Evolutionary conservation across 2,329 filamentous ascomycete genomes (phyloP), one percentile per base, ranked within the genome.

Genomic region (Zarea fungicola): DNA sequence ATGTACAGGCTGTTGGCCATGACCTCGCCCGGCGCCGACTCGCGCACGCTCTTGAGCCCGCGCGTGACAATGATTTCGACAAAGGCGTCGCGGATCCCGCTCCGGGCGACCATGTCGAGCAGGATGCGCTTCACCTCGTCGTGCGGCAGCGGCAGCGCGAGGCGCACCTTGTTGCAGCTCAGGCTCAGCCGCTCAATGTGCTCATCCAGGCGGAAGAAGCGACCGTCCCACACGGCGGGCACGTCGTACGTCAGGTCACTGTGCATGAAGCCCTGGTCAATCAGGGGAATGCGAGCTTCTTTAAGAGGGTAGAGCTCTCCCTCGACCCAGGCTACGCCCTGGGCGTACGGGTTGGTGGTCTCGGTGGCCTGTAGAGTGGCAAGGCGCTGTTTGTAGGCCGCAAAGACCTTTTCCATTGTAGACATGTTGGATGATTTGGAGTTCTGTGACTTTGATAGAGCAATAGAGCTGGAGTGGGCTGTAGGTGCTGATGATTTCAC

Each of bases 221-320:
- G 70, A 0, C 74, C 72, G 41, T 76, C 71, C 75, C 75, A 77
- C 21, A 76, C 71, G 0, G 73, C 59, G 1, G 73, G 72, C 0
- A 77, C 75, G 42, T 77, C 74, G 56, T 77, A 77, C 1, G 75
- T 77, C 1, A 77, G 56, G 39, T 77, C 74, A 58, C 73, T 70
- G 56, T 73, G 73, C 55, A 77, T 57, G 57, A 78, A 78, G 16
- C 75, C 75, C 58, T 78, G 68, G 52, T 78, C 75, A 0, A 73
- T 55, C 0, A 77, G 57, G 1, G 75, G 75, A 16, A 77, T 74
- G n/a, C 65, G 65, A 1, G 75, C 75, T 39, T 75, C 58, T n/a
- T 62, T 32, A 6, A 77, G 56, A 4, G 74, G 72, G 0, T 68
- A 63, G 4, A 72, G 58, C 34, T 70, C 56, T 14, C 71, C 71